Evolutionary conservation across 345 rosid genomes (phyloP).

Genomic region (Populus alba): DNA sequence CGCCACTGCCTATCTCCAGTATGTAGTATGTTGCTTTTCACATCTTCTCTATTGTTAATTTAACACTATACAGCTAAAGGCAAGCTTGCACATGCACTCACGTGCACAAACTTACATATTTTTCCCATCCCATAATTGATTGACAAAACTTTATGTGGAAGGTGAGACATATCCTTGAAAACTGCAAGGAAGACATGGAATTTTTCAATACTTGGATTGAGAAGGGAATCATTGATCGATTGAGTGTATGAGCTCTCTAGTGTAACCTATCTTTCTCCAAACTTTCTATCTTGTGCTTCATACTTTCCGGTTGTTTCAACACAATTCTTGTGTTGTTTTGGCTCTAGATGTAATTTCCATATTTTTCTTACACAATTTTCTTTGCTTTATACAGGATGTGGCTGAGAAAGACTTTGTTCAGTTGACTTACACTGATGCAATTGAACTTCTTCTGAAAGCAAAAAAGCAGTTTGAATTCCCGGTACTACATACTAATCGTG

Average conservation of each 20-base stretch:
- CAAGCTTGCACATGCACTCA: neutral
- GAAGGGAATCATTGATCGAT: conserved; percentile 83
- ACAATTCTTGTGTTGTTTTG: neutral
- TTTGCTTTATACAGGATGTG: conserved; percentile 53
- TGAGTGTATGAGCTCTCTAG: conserved; percentile 62
- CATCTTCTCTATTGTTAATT: conserved; percentile 31
- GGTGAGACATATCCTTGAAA: conserved; percentile 82
- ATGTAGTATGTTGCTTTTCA: conserved; percentile 89
- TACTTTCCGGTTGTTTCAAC: neutral
- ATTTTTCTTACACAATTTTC: neutral
- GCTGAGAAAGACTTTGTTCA: conserved; percentile 88
- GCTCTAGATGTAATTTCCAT: neutral
- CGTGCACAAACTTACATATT: neutral
- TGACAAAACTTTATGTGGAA: conserved; percentile 28
- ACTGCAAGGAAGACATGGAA: conserved; percentile 98
- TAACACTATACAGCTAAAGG: conserved; percentile 12
- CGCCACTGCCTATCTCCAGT: conserved; percentile 99
- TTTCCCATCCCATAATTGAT: conserved; percentile 15
- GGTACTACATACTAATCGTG: conserved; percentile 39
- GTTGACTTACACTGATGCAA: conserved; percentile 79
- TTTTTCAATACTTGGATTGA: conserved; percentile 97
- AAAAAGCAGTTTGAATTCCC: conserved; percentile 85
- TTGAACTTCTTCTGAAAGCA: conserved; percentile 79
- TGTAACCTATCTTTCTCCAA: conserved; percentile 24
- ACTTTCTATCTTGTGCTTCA: conserved; percentile 7